Conservation (phyloP, 371 early-diverging fungal genomes). For the Mortierella sp. region DNA sequence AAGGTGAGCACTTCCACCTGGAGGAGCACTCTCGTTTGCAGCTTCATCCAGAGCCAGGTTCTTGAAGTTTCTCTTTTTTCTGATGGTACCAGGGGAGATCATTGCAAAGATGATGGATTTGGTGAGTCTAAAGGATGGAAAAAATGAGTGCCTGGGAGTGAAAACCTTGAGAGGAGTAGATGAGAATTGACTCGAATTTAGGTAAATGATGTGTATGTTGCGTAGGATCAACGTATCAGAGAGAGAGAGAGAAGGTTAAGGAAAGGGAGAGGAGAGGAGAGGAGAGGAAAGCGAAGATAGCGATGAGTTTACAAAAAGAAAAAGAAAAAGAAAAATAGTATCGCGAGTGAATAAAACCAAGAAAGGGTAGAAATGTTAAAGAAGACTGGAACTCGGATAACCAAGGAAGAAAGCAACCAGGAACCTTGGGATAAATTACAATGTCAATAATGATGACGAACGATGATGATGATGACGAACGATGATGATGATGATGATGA, state of each 20-base stretch:
- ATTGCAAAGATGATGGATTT: slow-evolving; percentile 18
- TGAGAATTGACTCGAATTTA: background rate
- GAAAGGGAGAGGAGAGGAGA: background rate
- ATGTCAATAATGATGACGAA: no score
- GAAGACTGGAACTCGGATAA: no score
- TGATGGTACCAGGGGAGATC: slow-evolving; percentile 62
- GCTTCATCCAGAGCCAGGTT: slow-evolving; percentile 68
- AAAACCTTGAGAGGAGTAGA: background rate
- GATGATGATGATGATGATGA: no score
- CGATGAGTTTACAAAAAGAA: background rate
- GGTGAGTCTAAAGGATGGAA: background rate
- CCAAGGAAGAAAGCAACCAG: no score
- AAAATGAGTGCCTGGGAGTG: background rate
- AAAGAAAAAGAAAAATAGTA: no score
- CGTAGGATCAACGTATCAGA: background rate
- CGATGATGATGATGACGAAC: no score
- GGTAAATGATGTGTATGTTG: background rate
- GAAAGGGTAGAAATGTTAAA: no score
- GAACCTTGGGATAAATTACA: no score
- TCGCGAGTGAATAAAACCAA: no score
- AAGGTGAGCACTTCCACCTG: slow-evolving; percentile 48
- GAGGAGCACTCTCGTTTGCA: slow-evolving; percentile 42
- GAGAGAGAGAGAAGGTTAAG: background rate
- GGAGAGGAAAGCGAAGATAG: slow-evolving; percentile 5
- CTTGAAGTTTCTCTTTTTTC: slow-evolving; percentile 84